These are phyloP conservation scores for Aspergillus pseudoviridinutans DNA, from an alignment of 2,329 filamentous ascomycete genomes.

Conservation along the genomic window DNA sequence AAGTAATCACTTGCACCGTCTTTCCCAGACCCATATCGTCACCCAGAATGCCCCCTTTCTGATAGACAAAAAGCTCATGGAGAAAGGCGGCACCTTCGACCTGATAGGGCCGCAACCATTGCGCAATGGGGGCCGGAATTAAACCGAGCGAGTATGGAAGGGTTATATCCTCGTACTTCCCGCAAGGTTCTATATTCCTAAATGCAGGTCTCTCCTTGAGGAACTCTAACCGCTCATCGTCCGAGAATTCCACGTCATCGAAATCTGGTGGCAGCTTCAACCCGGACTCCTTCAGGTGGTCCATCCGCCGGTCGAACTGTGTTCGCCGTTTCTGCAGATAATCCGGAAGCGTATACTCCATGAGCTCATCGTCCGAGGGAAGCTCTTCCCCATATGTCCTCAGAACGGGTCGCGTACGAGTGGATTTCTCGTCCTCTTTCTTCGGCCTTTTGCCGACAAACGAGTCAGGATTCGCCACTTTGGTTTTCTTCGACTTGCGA, in stretches of 20 bases:
- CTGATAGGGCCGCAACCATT: slow-evolving; percentile 90
- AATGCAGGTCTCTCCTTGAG: slow-evolving; percentile 70
- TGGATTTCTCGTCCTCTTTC: slow-evolving; percentile 18
- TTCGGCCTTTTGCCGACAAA: slow-evolving; percentile 33
- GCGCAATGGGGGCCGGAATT: slow-evolving; percentile 84
- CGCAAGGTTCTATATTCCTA: slow-evolving; percentile 56
- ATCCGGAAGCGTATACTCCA: slow-evolving; percentile 62
- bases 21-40: slow-evolving; percentile 99
- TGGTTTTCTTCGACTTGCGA: slow-evolving; percentile 42
- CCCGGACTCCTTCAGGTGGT: slow-evolving; percentile 61
- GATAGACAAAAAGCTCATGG: slow-evolving; percentile 84
- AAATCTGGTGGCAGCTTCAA: slow-evolving; percentile 75
- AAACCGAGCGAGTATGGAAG: slow-evolving; percentile 72
- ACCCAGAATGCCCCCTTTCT: slow-evolving; percentile 83
- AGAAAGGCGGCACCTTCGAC: slow-evolving; percentile 79
- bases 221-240: slow-evolving; percentile 59
- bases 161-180: slow-evolving; percentile 69
- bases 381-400: slow-evolving; percentile 43
- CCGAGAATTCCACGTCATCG: slow-evolving; percentile 70
- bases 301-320: slow-evolving; percentile 62
- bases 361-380: slow-evolving; percentile 52
- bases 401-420: slow-evolving; percentile 26
- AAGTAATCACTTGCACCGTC: slow-evolving; percentile 92
- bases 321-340: slow-evolving; percentile 67
- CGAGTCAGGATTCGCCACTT: slow-evolving; percentile 39